phyloP scores from a whole-genome alignment of 2,329 filamentous ascomycete genomes.

The Verruconis gallopava region DNA sequence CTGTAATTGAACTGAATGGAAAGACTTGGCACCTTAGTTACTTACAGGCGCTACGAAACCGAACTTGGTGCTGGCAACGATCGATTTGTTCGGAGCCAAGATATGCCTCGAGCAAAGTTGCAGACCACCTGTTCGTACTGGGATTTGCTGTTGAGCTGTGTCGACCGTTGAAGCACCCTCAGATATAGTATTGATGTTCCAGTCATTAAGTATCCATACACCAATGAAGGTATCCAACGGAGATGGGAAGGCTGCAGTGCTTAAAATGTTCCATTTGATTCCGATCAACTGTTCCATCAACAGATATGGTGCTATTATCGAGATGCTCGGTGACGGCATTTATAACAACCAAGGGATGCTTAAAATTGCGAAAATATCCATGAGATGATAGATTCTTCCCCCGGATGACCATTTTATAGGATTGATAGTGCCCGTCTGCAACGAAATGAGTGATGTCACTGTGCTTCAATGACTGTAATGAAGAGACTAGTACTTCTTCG shows the following conservation, averaged over 20 bases:
- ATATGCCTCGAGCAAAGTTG: conserved; percentile 46
- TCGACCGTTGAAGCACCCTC: conserved; percentile 37
- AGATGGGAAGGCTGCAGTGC: conserved; percentile 42
- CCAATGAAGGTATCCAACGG: conserved; percentile 45
- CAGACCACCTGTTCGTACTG: conserved; percentile 9
- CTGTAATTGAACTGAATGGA: no score
- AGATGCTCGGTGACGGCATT: conserved; percentile 34
- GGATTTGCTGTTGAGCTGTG: conserved; percentile 42
- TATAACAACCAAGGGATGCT: conserved; percentile 49
- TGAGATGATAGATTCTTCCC: conserved; percentile 30
- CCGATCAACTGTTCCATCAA: conserved; percentile 37
- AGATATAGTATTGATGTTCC: conserved; percentile 44
- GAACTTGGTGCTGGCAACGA: conserved; percentile 1
- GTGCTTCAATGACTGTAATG: conserved; percentile 47
- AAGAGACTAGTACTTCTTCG: conserved; percentile 32
- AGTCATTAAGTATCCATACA: conserved; percentile 19
- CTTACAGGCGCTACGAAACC: background rate
- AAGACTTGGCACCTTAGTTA: no score
- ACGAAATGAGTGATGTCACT: conserved; percentile 42
- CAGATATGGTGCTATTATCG: conserved; percentile 27
- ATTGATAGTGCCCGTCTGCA: conserved; percentile 42
- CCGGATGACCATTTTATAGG: conserved; percentile 36
- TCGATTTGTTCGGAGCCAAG: conserved; percentile 36
- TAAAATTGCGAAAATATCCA: conserved; percentile 33
- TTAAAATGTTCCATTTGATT: conserved; percentile 33